These are phyloP conservation scores for Triglochin maritima DNA, from an alignment of 106 monocot genomes.

Conservation along the genomic window DNA sequence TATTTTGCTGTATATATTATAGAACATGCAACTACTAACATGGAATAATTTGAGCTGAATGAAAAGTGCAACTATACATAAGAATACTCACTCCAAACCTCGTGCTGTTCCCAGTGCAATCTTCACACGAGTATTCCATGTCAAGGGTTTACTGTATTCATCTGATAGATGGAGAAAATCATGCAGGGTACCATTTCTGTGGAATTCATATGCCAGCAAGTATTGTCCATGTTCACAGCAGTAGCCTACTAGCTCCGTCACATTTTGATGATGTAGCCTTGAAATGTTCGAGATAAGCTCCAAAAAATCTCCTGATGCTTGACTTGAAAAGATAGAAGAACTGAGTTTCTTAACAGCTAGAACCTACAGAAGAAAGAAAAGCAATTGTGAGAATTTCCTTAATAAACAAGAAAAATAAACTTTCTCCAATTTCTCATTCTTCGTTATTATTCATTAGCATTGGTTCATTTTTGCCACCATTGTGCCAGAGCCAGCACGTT, in stretches of 20 bases:
- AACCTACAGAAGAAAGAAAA: conserved; percentile 31
- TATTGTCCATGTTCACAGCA: conserved; percentile 73
- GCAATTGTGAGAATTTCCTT: background rate
- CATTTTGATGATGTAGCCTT: conserved; percentile 59
- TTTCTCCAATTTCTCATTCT: background rate
- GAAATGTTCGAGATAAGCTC: conserved; percentile 59
- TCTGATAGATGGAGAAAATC: conserved; percentile 61
- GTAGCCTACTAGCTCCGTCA: conserved; percentile 68
- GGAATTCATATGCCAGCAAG: conserved; percentile 58
- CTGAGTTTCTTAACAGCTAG: conserved; percentile 81
- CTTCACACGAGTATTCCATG: conserved; percentile 4
- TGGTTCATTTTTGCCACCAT: no score
- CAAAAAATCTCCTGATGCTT: conserved; percentile 53
- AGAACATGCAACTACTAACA: background rate
- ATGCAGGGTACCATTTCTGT: conserved; percentile 59
- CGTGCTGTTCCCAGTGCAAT: conserved; percentile 8
- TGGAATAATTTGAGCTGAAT: no score
- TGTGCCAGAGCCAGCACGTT: no score
- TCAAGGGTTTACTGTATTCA: conserved; percentile 45
- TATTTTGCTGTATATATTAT: no score
- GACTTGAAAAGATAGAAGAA: conserved; percentile 34
- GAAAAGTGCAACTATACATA: no score
- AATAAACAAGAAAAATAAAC: conserved; percentile 1
- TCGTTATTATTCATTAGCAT: background rate
- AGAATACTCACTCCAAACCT: conserved; percentile 1